A percentile compares a stretch with the other conserved stretches of the same genome.
Evolutionary conservation across 164 flowering plant species (phyloP).

Genomic region (Piper betle): DNA sequence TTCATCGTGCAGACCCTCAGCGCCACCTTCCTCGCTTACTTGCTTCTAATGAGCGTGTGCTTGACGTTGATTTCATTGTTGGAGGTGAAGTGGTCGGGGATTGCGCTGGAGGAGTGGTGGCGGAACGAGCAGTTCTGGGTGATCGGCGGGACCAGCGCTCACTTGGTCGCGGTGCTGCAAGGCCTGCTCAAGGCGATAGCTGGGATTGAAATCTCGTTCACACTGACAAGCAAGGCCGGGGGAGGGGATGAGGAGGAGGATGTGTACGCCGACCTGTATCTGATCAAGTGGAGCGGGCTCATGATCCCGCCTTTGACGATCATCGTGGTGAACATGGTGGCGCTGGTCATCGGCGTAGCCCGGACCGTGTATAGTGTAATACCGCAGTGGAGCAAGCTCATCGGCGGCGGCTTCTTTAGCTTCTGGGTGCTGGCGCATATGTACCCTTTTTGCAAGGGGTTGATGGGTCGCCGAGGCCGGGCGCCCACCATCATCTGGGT

Average conservation of each 20-base stretch:
- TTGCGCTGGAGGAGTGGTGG: constrained; percentile 72
- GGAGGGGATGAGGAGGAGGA: constrained; percentile 49
- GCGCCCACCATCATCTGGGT: constrained; percentile 48
- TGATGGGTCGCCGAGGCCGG: constrained; percentile 54
- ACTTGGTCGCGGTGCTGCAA: constrained; percentile 58
- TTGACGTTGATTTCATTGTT: constrained; percentile 43
- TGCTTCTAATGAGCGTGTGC: constrained; percentile 40
- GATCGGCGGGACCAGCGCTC: constrained; percentile 71
- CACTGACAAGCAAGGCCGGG: constrained; percentile 45
- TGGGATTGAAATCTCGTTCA: constrained; percentile 68
- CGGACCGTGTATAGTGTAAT: constrained; percentile 53
- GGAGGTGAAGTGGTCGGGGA: constrained; percentile 69
- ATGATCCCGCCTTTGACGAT: constrained; percentile 53
- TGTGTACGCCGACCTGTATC: constrained; percentile 51
- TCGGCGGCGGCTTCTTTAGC: constrained; percentile 51
- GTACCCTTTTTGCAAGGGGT: constrained; percentile 56
- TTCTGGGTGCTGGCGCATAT: constrained; percentile 66
- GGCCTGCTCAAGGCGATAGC: constrained; percentile 65
- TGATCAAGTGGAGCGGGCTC: constrained; percentile 57
- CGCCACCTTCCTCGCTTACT: constrained; percentile 51
- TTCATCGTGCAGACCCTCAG: constrained; percentile 56
- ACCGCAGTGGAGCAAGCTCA: constrained; percentile 46
- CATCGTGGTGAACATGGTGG: constrained; percentile 38
- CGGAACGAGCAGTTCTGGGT: constrained; percentile 77
- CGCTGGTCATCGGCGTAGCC: constrained; percentile 37